Base-by-base conservation (phyloP, 768 basidiomycete genomes). In the Termitomyces sp. region DNA sequence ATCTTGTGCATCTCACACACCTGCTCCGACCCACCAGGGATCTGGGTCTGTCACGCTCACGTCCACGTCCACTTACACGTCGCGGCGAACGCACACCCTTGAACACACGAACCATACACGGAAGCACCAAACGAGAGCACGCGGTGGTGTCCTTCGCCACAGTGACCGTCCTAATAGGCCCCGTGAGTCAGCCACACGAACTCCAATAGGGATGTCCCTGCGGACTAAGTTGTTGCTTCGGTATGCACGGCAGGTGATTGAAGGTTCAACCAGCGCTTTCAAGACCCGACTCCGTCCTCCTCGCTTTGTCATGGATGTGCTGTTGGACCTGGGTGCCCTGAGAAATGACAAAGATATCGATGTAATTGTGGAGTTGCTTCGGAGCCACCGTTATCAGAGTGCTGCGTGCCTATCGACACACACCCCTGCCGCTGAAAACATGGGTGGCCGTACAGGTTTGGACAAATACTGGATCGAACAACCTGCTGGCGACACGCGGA, bases 231-330 rank as follows among this genome's bases (percentile, higher is more conserved):
- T 61, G 16, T 46, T 72, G 40, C 64, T 77, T 13, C 60, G 63
- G 20, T 65, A 71, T 55, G 70, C 69, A 55, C 67, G 67, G 46
- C 68, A 72, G 40, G 61, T 60, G 26, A 68, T 67, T 58, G 67
- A 56, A 46, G 52, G 62, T 27, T 69, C 72, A 64, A 64, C 67
- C 51, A n/a, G 22, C 18, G 34, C 39, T 30, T 24, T 39, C 20
- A 32, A 3, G 30, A n/a, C 42, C 27, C 33, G 47, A 33, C 47
- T 33, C 26, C 36, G 20, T 27, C 69, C 66, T 33, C 71, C 61
- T 47, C 71, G 68, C 62, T 78, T 68, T 39, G 68, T 79, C 60
- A 82, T 80, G 80, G 80, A 81, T 64, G 65, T 79, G 56, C 68
- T 82, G 59, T 71, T 83, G 56, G 79, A 78, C 61, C 67, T 75